These are phyloP conservation scores for Gracilaria gracilis DNA, from an alignment of 23 red algal species.

Conservation along the genomic window DNA sequence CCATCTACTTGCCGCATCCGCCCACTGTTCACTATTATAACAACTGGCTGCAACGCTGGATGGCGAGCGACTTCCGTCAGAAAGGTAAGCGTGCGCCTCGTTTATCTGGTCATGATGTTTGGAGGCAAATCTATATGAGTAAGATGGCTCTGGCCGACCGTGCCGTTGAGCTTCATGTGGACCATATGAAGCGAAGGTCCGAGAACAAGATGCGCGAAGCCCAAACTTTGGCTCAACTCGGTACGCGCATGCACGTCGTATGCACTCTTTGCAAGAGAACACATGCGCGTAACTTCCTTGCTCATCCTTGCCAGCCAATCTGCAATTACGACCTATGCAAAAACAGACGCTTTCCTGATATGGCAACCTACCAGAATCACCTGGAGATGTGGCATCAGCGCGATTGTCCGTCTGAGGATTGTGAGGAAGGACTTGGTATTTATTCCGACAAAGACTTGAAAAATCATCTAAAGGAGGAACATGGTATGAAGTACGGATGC, in stretches of 20 bases:
- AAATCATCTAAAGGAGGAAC: conserved; percentile 1
- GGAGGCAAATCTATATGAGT: not conserved
- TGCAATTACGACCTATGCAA: conserved; percentile 38
- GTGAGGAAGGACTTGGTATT: conserved; percentile 37
- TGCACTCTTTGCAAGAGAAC: conserved; percentile 34
- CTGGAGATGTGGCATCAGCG: conserved; percentile 20
- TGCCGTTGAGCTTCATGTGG: conserved; percentile 1
- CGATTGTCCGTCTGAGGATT: conserved; percentile 32
- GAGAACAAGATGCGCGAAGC: conserved; percentile 45
- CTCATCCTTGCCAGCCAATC: conserved; percentile 34
- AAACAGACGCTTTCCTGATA: not conserved
- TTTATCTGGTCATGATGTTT: not conserved
- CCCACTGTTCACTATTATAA: conserved; percentile 20
- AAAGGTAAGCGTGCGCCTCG: not conserved
- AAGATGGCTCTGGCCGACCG: not conserved
- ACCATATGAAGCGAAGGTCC: not conserved
- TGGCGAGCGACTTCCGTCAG: conserved; percentile 17
- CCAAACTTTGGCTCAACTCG: not conserved
- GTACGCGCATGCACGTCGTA: conserved; percentile 27
- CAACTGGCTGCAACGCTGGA: conserved; percentile 30
- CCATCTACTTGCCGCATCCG: not conserved
- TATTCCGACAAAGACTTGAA: conserved; percentile 31
- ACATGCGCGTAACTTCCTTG: conserved; percentile 35
- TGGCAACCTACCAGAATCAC: not conserved
- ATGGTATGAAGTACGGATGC: conserved; percentile 9